These are phyloP conservation scores for Annulohypoxylon maeteangense DNA, from an alignment of 495 filamentous ascomycete genomes.

Conservation along the genomic window DNA sequence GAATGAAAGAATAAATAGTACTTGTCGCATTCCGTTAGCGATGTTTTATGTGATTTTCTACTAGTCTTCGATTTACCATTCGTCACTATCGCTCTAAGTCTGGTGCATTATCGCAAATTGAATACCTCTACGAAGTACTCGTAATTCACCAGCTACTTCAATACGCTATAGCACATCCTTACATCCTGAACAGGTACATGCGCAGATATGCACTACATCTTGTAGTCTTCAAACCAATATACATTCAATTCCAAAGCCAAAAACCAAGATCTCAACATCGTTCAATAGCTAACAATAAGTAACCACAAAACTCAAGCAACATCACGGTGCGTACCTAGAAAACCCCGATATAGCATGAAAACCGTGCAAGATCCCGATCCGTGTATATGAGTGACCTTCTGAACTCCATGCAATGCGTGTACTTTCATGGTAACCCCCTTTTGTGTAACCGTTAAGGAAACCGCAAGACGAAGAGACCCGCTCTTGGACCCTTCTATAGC, in stretches of 20 bases:
- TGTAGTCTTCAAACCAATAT: not conserved
- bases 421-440: constrained; percentile 15
- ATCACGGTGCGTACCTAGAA: not conserved
- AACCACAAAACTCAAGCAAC: not conserved
- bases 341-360: not conserved
- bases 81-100: too few relatives aligned
- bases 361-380: not conserved
- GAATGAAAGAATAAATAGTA: not conserved
- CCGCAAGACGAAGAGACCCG: not conserved
- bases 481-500: not conserved
- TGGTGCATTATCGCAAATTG: too few relatives aligned
- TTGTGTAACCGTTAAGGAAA: not conserved
- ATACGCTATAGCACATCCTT: not conserved
- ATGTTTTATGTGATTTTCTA: not conserved
- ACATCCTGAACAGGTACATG: not conserved
- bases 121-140: not conserved
- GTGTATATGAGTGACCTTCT: constrained; percentile 6
- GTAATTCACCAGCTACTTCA: not conserved
- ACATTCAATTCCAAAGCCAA: not conserved
- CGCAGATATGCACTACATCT: not conserved
- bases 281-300: not conserved
- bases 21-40: not conserved
- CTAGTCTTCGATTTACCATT: too few relatives aligned
- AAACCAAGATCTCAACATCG: too few relatives aligned
- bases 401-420: constrained; percentile 40